A percentile compares a stretch with the other conserved stretches of the same genome.
Conservation (phyloP, 352 stramenopile species). For the Globisporangium cystogenes region DNA sequence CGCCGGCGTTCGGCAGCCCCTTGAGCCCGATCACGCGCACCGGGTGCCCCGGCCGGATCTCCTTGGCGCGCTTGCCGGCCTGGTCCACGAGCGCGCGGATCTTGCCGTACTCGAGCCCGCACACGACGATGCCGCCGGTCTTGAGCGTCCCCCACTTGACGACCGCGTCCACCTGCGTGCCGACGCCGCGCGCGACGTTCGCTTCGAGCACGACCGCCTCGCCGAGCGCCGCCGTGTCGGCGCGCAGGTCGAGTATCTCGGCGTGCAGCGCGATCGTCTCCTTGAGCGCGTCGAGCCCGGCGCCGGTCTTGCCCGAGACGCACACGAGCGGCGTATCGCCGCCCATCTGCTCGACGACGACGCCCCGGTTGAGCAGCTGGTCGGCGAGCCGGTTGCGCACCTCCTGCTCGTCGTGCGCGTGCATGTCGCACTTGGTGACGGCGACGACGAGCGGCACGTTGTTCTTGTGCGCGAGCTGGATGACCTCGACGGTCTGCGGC, state of each 20-base stretch:
- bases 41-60: slow-evolving; percentile 86
- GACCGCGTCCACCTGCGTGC: slow-evolving; percentile 93
- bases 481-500: slow-evolving; percentile 96
- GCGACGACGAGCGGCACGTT: slow-evolving; percentile 96
- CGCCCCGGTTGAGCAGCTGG: slow-evolving; percentile 91
- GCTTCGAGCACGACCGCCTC: slow-evolving; percentile 97
- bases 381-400: slow-evolving; percentile 61
- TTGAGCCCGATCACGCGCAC: slow-evolving; percentile 88
- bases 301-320: slow-evolving; percentile 95
- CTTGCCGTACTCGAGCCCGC: slow-evolving; percentile 93
- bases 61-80: slow-evolving; percentile 81
- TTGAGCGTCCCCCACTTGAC: slow-evolving; percentile 97
- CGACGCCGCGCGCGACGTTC: slow-evolving; percentile 91
- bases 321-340: slow-evolving; percentile 92
- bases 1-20: slow-evolving; percentile 71
- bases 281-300: slow-evolving; percentile 94
- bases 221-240: slow-evolving; percentile 81
- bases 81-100: slow-evolving; percentile 77
- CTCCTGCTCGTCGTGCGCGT: slow-evolving; percentile 62
- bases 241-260: slow-evolving; percentile 95
- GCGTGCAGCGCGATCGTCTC: slow-evolving; percentile 95
- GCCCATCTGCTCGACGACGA: slow-evolving; percentile 93
- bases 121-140: slow-evolving; percentile 94
- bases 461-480: slow-evolving; percentile 92
- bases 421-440: slow-evolving; percentile 97